Conservation (phyloP, 1,284 basidiomycete species). For the Gomphus bonarii region DNA sequence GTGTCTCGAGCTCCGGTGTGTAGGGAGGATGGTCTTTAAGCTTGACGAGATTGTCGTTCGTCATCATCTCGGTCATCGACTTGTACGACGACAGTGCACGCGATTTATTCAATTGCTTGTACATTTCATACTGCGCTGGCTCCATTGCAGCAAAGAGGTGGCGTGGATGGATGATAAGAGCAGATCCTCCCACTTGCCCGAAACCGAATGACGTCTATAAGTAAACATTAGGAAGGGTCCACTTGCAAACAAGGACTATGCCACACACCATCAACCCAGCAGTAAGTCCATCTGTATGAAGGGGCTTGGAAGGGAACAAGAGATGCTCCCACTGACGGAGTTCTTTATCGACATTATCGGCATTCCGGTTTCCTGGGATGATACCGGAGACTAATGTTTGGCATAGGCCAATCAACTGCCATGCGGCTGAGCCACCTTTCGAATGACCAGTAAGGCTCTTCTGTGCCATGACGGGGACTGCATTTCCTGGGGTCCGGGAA, state of each 20-base stretch:
- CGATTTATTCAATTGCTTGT: conserved; percentile 58
- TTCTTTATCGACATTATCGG: conserved; percentile 90
- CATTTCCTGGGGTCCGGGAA: conserved; percentile 85
- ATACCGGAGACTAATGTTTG: conserved; percentile 83
- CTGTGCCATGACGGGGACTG: conserved; percentile 94
- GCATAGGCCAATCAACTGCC: conserved; percentile 92
- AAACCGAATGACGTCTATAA: conserved; percentile 89
- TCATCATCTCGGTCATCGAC: conserved; percentile 92
- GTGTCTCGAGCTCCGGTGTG: conserved; percentile 75
- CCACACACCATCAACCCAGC: conserved; percentile 73
- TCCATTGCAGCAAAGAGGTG: conserved; percentile 83
- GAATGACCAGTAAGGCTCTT: conserved; percentile 95
- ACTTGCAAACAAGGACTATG: conserved; percentile 1
- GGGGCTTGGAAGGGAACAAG: conserved; percentile 95
- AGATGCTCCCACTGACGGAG: conserved; percentile 87
- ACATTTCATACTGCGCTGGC: conserved; percentile 62
- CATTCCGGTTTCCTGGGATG: conserved; percentile 95
- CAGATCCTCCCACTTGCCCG: conserved; percentile 96
- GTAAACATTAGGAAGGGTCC: conserved; percentile 13
- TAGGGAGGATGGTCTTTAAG: conserved; percentile 96
- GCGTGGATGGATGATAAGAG: conserved; percentile 82
- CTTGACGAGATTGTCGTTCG: conserved; percentile 84
- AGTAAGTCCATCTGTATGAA: conserved; percentile 87
- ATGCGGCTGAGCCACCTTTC: conserved; percentile 95
- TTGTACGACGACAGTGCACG: conserved; percentile 80